Evolutionary conservation across 305 asterid species (phyloP), one percentile per base, ranked within the genome.

Genomic region (Solanum aculeatissimum): DNA sequence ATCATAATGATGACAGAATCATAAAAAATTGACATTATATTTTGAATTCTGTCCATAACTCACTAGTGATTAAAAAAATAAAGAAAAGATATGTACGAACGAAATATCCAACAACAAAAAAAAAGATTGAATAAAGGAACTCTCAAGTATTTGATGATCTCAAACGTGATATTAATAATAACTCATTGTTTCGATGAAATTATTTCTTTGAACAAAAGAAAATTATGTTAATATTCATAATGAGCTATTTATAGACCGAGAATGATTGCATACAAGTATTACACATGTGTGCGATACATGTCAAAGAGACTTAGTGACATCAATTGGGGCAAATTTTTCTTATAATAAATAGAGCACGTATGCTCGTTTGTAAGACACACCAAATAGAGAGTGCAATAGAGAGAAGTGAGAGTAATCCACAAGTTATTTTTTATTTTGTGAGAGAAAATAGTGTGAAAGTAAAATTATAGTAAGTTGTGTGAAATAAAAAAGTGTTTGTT

Each of bases 61-160:
- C 27, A 57, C 2, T 0, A 9, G 25, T 19, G 10, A 2, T 6
- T 4, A 1, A 0, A 0, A 3, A 19, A 54, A 19, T 3, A 9
- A 1, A 19, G 3, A 19, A 18, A 15, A 19, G 0, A 49, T 14
- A 9, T 7, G 8, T 9, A 54, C 4, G 2, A 54, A 57, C 14
- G 21, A 9, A 4, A 55, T n/a, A 55, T 19, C 9, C 27, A 57
- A 57, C n/a, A 57, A 9, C 2, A 55, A 57, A 0, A 57, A 49
- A 0, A 5, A n/a, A 0, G 10, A 57, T n/a, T 57, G 15, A 3
- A n/a, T 57, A 57, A 0, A 57, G 15, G 3, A 57, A 57, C 7
- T 57, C 65, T n/a, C 3, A n/a, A n/a, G 1, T 10, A 57, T 57
- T n/a, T 57, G 27, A 2, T 1, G 0, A 57, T 57, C 65, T 57